Evolutionary conservation across 2,329 filamentous ascomycete species (phyloP), one percentile per base, ranked within the genome.

Genomic region (Clarireedia homoeocarpa): DNA sequence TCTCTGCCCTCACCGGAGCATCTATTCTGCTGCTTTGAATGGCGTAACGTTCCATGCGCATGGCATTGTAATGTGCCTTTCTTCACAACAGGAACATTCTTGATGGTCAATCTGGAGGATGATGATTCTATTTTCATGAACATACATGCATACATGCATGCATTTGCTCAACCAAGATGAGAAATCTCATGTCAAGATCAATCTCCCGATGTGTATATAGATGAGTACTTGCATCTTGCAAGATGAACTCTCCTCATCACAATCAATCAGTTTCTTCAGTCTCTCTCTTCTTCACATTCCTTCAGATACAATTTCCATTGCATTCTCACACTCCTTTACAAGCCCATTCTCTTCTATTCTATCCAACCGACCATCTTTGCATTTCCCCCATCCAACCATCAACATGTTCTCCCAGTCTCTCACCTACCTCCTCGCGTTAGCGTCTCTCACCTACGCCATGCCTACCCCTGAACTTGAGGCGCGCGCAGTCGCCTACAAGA

Each of bases 381-480:
- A n/a, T 24, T 40, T 17, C 39, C n/a, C 27, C 26, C 15, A 55
- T 30, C 23, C 38, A 34, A 14, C 38, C 39, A 12, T 14, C 47
- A 55, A 26, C 40, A 55, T 55, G 53, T 24, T 45, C 15, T 23
- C 27, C 15, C 45, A 45, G 15, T 3, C 39, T 55, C 20, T 51
- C 20, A 7, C 26, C 9, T 14, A 5, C 15, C 26, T 34, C 12
- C 10, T 50, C 38, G 27, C 15, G 5, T 24, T 55, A 27, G 20
- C 27, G n/a, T 45, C 38, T 2, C 20, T 36, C 30, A 17, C 47
- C 5, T 23, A 20, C 24, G 26, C 36, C 15, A 24, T 23, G 15
- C 14, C 47, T 20, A 45, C 27, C 6, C 15, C 20, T n/a, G 53
- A 45, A 3, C 27, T 45, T 20, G 39, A 27, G 20, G 6, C 7